Base-by-base conservation (phyloP, 345 rosid species). In the Mangifera indica region DNA sequence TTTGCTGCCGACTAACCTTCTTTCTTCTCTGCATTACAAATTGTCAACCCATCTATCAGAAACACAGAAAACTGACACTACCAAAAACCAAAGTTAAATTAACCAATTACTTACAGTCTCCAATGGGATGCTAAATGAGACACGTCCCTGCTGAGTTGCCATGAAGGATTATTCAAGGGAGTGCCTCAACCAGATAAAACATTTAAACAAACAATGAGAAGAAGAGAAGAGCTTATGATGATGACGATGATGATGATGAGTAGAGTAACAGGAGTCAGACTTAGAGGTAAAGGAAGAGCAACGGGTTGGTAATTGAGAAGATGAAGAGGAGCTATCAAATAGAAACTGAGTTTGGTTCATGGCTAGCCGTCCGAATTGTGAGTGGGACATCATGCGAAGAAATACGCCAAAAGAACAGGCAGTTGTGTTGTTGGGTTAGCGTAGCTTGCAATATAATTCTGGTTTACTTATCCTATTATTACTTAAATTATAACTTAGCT, bases 241-340 rank as follows among this genome's bases (percentile, higher is more conserved):
- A 76, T 70, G 71, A 77, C n/a, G 25, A 25, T 59, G 77, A 51
- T 75, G 25, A 25, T 59, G 77, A 51, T 73, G 73, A 45, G 80
- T 68, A 66, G 76, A 69, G 57, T 67, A 60, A 26, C 69, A 61
- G 22, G 67, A 68, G 56, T 13, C 26, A 37, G 75, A 77, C 91
- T 83, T 87, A 45, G 78, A 66, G 74, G 56, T 45, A 74, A 87
- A 86, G 91, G 75, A 79, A 81, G 61, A 70, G 72, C 25, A 69
- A 72, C 61, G 64, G 78, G 61, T 37, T 68, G 42, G 42, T 37
- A 37, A 5, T 37, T 6, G 64, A 65, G 82, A 80, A 82, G 92
- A 86, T 80, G 89, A 73, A 76, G 80, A 55, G 82, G 81, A 78
- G 90, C 88, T 91, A 85, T 89, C 95, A 78, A n/a, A 34, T 5